Evolutionary conservation across 2,329 filamentous ascomycete species (phyloP), one percentile per base, ranked within the genome.

Genomic region (Fusarium abutilonis): DNA sequence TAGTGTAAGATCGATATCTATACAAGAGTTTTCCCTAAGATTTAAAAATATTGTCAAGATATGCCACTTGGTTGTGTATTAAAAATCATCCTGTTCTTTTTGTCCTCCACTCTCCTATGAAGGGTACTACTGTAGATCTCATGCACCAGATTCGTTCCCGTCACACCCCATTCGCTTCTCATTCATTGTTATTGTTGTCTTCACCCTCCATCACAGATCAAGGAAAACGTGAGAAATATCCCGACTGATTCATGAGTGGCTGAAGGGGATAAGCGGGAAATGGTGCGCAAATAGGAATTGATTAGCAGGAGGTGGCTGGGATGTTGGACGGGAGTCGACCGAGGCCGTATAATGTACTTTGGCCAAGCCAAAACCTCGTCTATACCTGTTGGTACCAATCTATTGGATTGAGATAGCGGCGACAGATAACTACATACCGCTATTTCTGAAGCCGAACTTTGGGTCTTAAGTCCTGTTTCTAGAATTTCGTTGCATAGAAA

Each of bases 321-420:
- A 48, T 58, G 19, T 39, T 40, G 15, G 19, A 46, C 63, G 63
- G 63, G 62, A 66, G 42, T 65, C 43, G 63, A 66, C 63, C 63
- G 62, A 65, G 41, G 8, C 42, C 43, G 63, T 56, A 60, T 31
- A 41, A 15, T 46, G 23, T 59, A 66, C 63, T 48, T 62, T 23
- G 31, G 32, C 47, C 34, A 59, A 55, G 42, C 23, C 17, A 6
- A 21, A 9, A 14, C n/a, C 15, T 19, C 28, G 32, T 31, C 35
- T n/a, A 31, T 9, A 45, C 28, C 17, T 48, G 35, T 28, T 29
- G 11, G 58, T 49, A 40, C 35, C 38, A 35, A 26, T 40, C 11
- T 52, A 34, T 48, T 54, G 38, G 29, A 14, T 32, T 45, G 5
- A 28, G 31, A 34, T 29, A 26, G 43, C 21, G 28, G 17, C 45